A percentile compares a stretch with the other conserved stretches of the same genome.
phyloP scores from a whole-genome alignment of 352 stramenopile genomes.

The Pythium sp. region DNA sequence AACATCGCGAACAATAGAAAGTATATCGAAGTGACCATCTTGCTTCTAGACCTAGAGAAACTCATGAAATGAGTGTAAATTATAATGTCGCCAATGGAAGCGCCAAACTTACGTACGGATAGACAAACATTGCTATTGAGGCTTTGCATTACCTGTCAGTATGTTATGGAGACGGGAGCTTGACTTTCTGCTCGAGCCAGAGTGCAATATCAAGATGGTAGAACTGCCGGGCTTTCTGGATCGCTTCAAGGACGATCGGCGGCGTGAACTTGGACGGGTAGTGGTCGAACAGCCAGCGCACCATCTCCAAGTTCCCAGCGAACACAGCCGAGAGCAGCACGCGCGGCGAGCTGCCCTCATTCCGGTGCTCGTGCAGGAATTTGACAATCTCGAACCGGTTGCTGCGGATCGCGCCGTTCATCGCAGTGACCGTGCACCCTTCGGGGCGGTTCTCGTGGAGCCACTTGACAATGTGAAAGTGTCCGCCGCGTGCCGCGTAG shows the following conservation, averaged over 20 bases:
- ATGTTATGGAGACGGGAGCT: neutral
- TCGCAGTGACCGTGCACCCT: slow-evolving; percentile 12
- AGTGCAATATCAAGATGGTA: slow-evolving; percentile 5
- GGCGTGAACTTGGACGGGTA: slow-evolving; percentile 11
- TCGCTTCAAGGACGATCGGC: slow-evolving; percentile 7
- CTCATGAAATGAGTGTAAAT: slow-evolving; percentile 1
- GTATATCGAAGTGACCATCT: slow-evolving; percentile 22
- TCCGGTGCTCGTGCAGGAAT: slow-evolving; percentile 12
- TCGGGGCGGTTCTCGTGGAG: slow-evolving; percentile 8
- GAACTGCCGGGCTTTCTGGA: slow-evolving; percentile 13
- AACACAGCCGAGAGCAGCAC: slow-evolving; percentile 11
- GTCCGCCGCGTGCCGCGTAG: slow-evolving; percentile 1
- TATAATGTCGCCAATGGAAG: neutral
- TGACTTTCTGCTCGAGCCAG: neutral
- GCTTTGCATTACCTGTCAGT: too few species aligned
- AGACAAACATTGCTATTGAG: neutral
- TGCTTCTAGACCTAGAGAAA: slow-evolving; percentile 11
- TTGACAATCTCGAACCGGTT: slow-evolving; percentile 16
- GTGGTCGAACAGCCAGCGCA: slow-evolving; percentile 6
- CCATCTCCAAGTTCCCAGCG: slow-evolving; percentile 11
- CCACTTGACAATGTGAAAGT: slow-evolving; percentile 13
- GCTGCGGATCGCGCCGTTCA: slow-evolving; percentile 12
- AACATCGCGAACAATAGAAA: slow-evolving; percentile 22
- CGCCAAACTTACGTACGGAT: neutral
- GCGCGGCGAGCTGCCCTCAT: slow-evolving; percentile 13